Base-by-base conservation (phyloP, 768 basidiomycete genomes). In the Tulasnella sp. region DNA sequence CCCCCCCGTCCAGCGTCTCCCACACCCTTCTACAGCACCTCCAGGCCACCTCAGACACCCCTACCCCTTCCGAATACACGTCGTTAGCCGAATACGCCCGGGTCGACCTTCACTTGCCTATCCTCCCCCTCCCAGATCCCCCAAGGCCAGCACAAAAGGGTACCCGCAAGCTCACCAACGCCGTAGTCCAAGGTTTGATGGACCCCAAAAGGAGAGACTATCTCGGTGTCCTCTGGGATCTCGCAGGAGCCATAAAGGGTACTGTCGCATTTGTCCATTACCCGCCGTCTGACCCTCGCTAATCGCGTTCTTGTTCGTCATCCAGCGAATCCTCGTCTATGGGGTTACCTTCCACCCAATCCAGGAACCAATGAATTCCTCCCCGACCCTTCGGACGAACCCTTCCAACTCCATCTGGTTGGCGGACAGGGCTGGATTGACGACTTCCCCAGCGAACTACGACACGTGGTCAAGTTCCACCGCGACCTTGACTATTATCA, bases 171-270 rank as follows among this genome's bases (percentile, higher is more conserved):
- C 84, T 89, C 60, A 85, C 87, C 28, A 85, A 85, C 76, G 88
- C 86, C 2, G 87, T 87, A 80, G 88, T 89, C 34, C 88, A 88
- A 83, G 88, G 88, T 31, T 85, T 83, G 2, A 87, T 88, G 80
- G 82, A 83, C 41, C 48, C 83, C 9, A 84, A 83, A 20, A 85
- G 88, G 16, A 85, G 88, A 20, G 86, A 87, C 81, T 88, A 88
- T 78, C 31, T 81, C 9, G 82, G 84, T 42, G 83, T 88, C 20
- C 88, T 88, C 80, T 58, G 80, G 0, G 87, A 88, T 41, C 82
- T 88, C 40, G 84, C 83, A 28, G 76, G 80, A 11, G 87, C 86
- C 3, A 80, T 88, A 5, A 82, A 84, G 20, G 84, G 87, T 87
- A 73, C 18, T 83, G 42, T 73, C 24, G 37, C 72, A 34, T 34